Base-by-base conservation (phyloP, 192 early-diverging fungal genomes). In the Coemansia umbellata region DNA sequence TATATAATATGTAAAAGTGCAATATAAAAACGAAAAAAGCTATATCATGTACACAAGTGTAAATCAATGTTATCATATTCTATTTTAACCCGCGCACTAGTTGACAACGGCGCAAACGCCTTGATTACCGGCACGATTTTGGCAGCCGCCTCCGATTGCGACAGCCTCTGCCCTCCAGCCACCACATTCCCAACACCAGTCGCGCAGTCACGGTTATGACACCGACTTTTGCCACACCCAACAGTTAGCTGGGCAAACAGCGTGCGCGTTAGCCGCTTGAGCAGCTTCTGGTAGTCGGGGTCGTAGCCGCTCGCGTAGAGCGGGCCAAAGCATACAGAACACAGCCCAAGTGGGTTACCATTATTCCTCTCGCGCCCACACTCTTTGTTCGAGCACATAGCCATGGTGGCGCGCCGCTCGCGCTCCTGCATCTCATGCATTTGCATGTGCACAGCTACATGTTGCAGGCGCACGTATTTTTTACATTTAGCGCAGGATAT, bases 401-500 rank as follows among this genome's bases (percentile, higher is more conserved):
- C 42, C 57, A 80, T 87, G 51, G 64, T 77, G 22, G 82, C 84
- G 24, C 79, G 79, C 40, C 79, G 66, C n/a, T 35, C 30, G 19
- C 41, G 33, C 15, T 64, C 72, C 39, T 44, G 45, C 17, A 83
- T 76, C 39, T 84, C 83, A 72, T 93, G 89, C 28, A 89, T 66
- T 41, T 78, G 74, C 27, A 81, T 81, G 63, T 96, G 91, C 1
- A 81, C 67, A 27, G 80, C 82, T 1, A 93, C 81, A 50, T 93
- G 87, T 68, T 90, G 92, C 50, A 96, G 80, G 26, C 81, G 78
- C 13, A 94, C 85, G 17, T 79, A 74, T 31, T 75, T 55, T 3
- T 79, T 61, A 61, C 94, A 96, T 58, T 89, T 87, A 36, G 80
- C 78, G 58, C 92, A 96, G 31, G 74, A 60, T 36, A 93, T 91